phyloP scores from a whole-genome alignment of 768 basidiomycete genomes.

The Scleroderma citrinum region DNA sequence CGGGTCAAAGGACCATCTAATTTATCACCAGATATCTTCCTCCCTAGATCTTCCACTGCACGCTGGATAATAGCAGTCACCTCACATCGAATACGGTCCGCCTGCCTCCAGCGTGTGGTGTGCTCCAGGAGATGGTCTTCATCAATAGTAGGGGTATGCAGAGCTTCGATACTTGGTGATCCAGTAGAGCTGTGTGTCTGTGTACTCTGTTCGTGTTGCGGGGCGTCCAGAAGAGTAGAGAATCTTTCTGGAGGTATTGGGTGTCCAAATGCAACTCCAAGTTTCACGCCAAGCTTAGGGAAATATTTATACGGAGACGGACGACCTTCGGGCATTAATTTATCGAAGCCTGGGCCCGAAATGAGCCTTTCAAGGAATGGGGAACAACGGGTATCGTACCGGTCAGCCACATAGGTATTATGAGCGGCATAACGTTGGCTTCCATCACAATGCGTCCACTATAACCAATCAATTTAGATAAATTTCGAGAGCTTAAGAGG shows the following conservation, averaged over 20 bases:
- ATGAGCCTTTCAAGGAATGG: not conserved
- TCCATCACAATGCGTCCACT: slow-evolving; percentile 85
- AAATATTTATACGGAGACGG: slow-evolving; percentile 66
- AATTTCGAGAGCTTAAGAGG: slow-evolving; percentile 1
- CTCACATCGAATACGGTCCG: slow-evolving; percentile 41
- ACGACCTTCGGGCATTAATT: slow-evolving; percentile 86
- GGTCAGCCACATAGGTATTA: slow-evolving; percentile 95
- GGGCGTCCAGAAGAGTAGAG: slow-evolving; percentile 13
- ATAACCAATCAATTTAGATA: slow-evolving; percentile 2
- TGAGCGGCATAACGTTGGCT: slow-evolving; percentile 53
- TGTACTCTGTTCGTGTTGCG: not conserved
- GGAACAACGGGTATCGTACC: slow-evolving; percentile 32
- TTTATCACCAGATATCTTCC: slow-evolving; percentile 39
- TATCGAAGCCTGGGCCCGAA: slow-evolving; percentile 59
- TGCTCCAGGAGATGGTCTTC: not conserved
- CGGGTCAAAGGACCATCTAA: slow-evolving; percentile 14
- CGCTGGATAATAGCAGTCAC: slow-evolving; percentile 50
- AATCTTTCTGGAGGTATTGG: slow-evolving; percentile 51
- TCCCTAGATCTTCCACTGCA: slow-evolving; percentile 49
- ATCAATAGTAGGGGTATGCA: not conserved
- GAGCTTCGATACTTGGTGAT: no score
- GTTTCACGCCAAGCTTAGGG: slow-evolving; percentile 52
- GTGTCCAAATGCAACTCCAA: slow-evolving; percentile 77
- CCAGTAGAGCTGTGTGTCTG: not conserved
- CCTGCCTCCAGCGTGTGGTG: slow-evolving; percentile 17